phyloP scores from a whole-genome alignment of 2,329 filamentous ascomycete genomes.

The Cladosporium sp. region DNA sequence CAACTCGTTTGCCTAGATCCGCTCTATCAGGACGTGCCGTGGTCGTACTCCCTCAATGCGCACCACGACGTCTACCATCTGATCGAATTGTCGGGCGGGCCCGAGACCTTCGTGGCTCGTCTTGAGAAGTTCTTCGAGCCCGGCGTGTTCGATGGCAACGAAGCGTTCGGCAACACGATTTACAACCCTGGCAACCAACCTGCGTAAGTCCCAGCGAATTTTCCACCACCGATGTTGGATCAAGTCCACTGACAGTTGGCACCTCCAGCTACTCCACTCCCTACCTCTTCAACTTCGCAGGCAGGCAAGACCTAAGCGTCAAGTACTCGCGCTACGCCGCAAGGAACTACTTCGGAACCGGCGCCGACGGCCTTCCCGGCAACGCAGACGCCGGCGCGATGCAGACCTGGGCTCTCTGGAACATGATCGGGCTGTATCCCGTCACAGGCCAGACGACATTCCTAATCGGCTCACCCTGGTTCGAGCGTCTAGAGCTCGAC shows the following conservation, averaged over 20 bases:
- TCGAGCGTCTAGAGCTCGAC: slow-evolving; percentile 52
- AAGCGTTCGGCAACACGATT: slow-evolving; percentile 36
- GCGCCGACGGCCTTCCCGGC: slow-evolving; percentile 55
- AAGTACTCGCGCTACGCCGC: slow-evolving; percentile 53
- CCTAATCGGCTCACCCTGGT: slow-evolving; percentile 51
- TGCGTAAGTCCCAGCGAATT: slow-evolving; percentile 22
- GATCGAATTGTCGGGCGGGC: slow-evolving; percentile 51
- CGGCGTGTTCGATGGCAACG: slow-evolving; percentile 31
- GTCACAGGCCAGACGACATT: slow-evolving; percentile 58
- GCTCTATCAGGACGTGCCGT: slow-evolving; percentile 15
- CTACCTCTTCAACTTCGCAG: slow-evolving; percentile 63
- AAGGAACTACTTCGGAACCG: slow-evolving; percentile 53
- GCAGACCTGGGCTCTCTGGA: slow-evolving; percentile 65
- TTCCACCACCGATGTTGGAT: not conserved
- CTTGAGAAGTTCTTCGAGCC: slow-evolving; percentile 57
- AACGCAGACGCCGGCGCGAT: slow-evolving; percentile 68
- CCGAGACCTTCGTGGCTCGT: slow-evolving; percentile 48
- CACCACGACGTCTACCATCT: slow-evolving; percentile 57
- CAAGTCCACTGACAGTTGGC: too few relatives aligned
- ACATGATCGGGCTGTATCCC: slow-evolving; percentile 62
- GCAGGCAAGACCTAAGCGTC: slow-evolving; percentile 57
- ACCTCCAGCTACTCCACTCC: slow-evolving; percentile 51
- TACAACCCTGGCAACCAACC: slow-evolving; percentile 61
- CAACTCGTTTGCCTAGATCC: slow-evolving; percentile 1
- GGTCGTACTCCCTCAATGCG: slow-evolving; percentile 58